Evolutionary conservation across 2,329 filamentous ascomycete genomes (phyloP).

Genomic region (Ophiostoma piceae): DNA sequence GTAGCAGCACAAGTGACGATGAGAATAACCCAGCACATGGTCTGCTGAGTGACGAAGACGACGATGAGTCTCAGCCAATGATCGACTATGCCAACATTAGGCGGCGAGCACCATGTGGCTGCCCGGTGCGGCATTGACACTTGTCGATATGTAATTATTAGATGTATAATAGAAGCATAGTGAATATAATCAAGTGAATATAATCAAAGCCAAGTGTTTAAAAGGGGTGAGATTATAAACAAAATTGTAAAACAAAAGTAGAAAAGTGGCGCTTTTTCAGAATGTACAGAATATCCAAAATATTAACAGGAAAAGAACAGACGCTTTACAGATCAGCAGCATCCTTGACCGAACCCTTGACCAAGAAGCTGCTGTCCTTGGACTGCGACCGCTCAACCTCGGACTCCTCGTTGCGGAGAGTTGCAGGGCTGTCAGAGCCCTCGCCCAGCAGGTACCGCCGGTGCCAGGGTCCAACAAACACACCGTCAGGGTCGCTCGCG

Average conservation of each 20-base stretch:
- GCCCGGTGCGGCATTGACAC: neutral
- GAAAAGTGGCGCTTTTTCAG: neutral
- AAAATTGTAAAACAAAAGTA: neutral
- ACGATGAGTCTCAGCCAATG: neutral
- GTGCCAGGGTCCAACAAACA: constrained; percentile 90
- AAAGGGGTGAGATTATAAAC: neutral
- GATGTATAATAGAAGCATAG: neutral
- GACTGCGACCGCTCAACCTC: constrained; percentile 22
- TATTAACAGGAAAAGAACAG: neutral
- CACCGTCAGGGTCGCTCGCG: constrained; percentile 64
- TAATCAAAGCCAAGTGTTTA: neutral
- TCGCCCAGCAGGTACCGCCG: constrained; percentile 56
- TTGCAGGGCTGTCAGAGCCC: constrained; percentile 5
- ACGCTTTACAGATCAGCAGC: neutral
- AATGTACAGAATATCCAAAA: neutral
- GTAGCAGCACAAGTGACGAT: neutral
- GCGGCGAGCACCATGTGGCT: neutral
- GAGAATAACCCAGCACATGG: neutral
- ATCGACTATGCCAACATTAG: neutral
- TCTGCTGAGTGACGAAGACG: neutral
- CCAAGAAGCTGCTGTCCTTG: constrained; percentile 52
- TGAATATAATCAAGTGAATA: neutral
- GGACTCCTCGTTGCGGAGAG: constrained; percentile 32
- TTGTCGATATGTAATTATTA: neutral
- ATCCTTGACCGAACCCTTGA: constrained; percentile 45